phyloP scores from a whole-genome alignment of 495 filamentous ascomycete genomes.

The Clavariopsis aquatica region DNA sequence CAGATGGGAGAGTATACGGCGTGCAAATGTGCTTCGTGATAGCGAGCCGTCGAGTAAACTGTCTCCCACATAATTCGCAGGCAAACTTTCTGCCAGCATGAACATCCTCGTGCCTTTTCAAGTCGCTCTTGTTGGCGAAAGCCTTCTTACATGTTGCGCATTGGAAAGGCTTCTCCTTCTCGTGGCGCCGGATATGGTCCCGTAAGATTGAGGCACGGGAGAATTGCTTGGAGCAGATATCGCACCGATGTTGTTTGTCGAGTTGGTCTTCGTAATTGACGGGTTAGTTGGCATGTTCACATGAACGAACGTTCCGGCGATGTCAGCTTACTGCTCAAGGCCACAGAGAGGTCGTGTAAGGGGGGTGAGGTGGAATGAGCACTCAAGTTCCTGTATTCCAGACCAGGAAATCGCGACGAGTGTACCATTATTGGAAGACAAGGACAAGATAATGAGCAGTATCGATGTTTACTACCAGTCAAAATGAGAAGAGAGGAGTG shows the following conservation, averaged over 20 bases:
- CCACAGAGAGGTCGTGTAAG: not conserved
- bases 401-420: not conserved
- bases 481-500: too few relatives aligned
- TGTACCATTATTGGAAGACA: too few relatives aligned
- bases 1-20: not conserved
- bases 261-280: not conserved
- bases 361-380: not conserved
- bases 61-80: not conserved
- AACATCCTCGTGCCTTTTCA: not conserved
- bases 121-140: constrained; percentile 2
- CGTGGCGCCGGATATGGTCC: not conserved
- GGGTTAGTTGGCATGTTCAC: not conserved
- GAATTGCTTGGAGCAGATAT: constrained; percentile 1
- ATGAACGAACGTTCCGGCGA: not conserved
- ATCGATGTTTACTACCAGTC: too few relatives aligned
- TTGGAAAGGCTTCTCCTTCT: constrained; percentile 2
- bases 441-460: too few relatives aligned
- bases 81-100: constrained; percentile 2
- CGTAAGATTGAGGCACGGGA: not conserved
- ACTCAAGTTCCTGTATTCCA: not conserved
- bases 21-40: constrained; percentile 2
- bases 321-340: not conserved
- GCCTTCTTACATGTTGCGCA: not conserved
- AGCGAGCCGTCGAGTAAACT: constrained; percentile 5
- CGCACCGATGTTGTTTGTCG: not conserved